Evolutionary conservation across 306 rosid species (phyloP).

Genomic region (Glycine latifolia): DNA sequence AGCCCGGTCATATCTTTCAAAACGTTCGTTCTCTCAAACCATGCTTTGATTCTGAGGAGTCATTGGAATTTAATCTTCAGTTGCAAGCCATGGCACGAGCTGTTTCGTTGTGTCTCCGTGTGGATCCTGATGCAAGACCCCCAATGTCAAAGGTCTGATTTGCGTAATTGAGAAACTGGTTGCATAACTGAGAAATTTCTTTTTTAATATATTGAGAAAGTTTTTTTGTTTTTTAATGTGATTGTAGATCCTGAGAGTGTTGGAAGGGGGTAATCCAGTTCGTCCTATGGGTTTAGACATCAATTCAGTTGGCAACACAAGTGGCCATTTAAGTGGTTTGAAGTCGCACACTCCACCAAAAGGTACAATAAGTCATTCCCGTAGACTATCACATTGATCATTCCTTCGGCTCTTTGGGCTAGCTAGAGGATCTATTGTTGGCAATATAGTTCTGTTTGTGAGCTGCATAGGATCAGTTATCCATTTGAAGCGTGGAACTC

Average conservation of each 20-base stretch:
- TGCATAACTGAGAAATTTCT: background rate
- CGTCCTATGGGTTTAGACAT: constrained; percentile 70
- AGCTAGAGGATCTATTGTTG: constrained; percentile 31
- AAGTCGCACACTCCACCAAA: constrained; percentile 55
- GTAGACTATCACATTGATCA: constrained; percentile 79
- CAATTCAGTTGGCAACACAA: constrained; percentile 73
- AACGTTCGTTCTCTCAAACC: constrained; percentile 69
- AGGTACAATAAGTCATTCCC: constrained; percentile 71
- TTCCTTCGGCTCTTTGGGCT: constrained; percentile 33
- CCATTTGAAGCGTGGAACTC: background rate
- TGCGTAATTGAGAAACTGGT: background rate
- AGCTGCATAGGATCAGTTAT: constrained; percentile 9
- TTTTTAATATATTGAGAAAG: background rate
- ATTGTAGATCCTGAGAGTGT: constrained; percentile 80
- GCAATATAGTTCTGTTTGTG: constrained; percentile 35
- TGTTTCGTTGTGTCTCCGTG: constrained; percentile 81
- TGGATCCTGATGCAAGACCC: constrained; percentile 86
- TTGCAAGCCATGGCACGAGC: constrained; percentile 84
- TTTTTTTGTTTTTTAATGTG: background rate
- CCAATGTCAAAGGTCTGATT: constrained; percentile 83
- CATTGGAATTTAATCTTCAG: constrained; percentile 70
- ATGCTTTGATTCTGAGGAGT: constrained; percentile 57
- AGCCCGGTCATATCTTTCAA: constrained; percentile 62
- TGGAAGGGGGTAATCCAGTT: constrained; percentile 81
- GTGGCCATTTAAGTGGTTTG: constrained; percentile 78